Evolutionary conservation across 208 protist species (phyloP), one percentile per base, ranked within the genome.

Genomic region (Crithidia thermophila): DNA sequence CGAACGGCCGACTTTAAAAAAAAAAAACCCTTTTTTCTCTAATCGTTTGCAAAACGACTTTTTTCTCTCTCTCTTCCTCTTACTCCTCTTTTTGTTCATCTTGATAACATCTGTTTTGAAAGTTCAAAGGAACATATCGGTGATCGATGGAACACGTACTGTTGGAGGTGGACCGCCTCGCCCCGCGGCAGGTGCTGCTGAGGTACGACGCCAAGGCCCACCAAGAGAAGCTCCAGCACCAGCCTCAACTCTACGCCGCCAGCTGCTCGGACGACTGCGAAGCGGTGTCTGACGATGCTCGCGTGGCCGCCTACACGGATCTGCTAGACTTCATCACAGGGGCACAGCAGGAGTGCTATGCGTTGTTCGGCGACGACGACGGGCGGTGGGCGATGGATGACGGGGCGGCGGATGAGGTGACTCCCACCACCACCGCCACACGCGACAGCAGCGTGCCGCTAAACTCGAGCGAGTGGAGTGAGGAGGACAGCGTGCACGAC

Each of bases 271-370:
- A 69, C 21, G 64, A 67, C 20, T 28, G 45, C 20, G 72, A 72
- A 27, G 61, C 51, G 39, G 47, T 62, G 0, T 57, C 64, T 8
- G 28, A 11, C 2, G 60, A 68, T 43, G 13, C 27, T 7, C 60
- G 46, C 1, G 77, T 68, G 0, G 61, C 47, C 23, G 65, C 77
- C 28, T 87, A 82, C 64, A 77, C 76, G 9, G 76, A 77, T 20
- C 60, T 75, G 25, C 58, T 92, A 8, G 61, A 68, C 27, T 87
- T 92, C 59, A 70, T 92, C 43, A 45, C 65, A 4, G 78, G 79
- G 23, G 80, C 76, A 18, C 82, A 89, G 51, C 56, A 72, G 50
- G 75, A 70, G 55, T 87, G 82, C 60, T 89, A 92, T 56, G 67
- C 72, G 11, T 68, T 85, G n/a, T 92, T 92, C 64, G 82, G 86